These are phyloP conservation scores for Fusarium hostae DNA, from an alignment of 2,329 filamentous ascomycete species.

Conservation along the genomic window DNA sequence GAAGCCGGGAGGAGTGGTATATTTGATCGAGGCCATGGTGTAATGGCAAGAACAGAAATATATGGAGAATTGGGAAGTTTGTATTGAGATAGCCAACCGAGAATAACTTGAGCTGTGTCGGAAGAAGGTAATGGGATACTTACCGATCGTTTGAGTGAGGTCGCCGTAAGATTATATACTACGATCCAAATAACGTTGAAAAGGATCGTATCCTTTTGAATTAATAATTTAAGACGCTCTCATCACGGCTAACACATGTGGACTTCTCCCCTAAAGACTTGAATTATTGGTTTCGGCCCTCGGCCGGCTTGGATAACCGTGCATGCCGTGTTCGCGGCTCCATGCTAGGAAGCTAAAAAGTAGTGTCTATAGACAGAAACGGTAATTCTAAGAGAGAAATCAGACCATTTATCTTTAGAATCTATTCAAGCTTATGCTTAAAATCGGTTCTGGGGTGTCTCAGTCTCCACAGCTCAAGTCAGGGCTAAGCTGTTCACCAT, in stretches of 20 bases:
- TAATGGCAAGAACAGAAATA: background rate
- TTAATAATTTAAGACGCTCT: background rate
- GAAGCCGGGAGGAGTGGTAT: conserved; percentile 11
- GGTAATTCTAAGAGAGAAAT: background rate
- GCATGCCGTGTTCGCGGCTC: background rate
- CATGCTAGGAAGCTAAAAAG: background rate
- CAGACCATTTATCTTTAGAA: background rate
- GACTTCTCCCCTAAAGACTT: background rate
- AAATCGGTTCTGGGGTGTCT: too few species aligned
- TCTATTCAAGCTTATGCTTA: background rate
- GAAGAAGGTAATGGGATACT: background rate
- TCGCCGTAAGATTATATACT: background rate
- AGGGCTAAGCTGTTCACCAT: background rate
- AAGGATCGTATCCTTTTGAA: too few species aligned
- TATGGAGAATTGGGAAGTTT: background rate
- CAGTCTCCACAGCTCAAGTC: background rate
- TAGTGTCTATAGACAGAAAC: background rate
- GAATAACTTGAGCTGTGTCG: background rate
- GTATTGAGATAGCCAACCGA: too few species aligned
- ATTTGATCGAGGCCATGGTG: conserved; percentile 17
- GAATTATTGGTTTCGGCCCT: background rate
- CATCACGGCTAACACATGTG: background rate
- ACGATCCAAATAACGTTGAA: background rate
- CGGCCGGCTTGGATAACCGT: background rate
- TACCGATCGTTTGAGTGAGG: background rate